Base-by-base conservation (phyloP, 805 yeast genomes). In the Monosporozyma aerobia region DNA sequence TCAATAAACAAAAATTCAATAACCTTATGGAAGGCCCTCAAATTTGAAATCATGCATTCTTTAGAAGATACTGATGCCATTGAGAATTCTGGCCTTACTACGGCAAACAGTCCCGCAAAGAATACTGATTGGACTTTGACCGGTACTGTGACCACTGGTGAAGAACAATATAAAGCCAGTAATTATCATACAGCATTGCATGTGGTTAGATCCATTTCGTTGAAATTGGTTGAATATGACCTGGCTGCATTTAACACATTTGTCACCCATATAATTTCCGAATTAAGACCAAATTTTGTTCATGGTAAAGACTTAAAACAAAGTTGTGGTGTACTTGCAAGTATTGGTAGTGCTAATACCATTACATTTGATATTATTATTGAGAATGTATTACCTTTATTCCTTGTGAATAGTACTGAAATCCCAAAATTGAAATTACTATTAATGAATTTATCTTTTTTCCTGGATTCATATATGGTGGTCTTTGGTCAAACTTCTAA, bases 41-140 rank as follows among this genome's bases (percentile, higher is more conserved):
- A 92, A 65, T 90, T 80, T 65, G 97, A 92, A 67, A 76, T 92
- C n/a, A 71, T 92, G 53, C 96, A 92, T 65, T 83, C 83, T 44
- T 87, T 85, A n/a, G 79, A 76, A 22, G 78, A 73, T 32, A 72
- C 68, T 13, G 60, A 60, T 29, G 53, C 23, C 16, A 46, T 19
- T 11, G 44, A 51, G 29, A 19, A 14, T 11, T 13, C 22, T 19
- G 32, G 19, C 10, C 49, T 32, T 8, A 43, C 43, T 7, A 47
- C 32, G 11, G 29, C 46, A 13, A 39, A 32, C 14, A 22, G 51
- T 3, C 25, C 48, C 11, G 25, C 47, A 10, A 41, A 49, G 16
- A 32, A 44, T 29, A 32, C 27, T 16, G 51, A 49, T 44, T 47
- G 49, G 49, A 47, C 49, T 14, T 16, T 29, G 9, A 39, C 44